Evolutionary conservation across 148 eudicot species (phyloP).

Genomic region (Fagopyrum esculentum): DNA sequence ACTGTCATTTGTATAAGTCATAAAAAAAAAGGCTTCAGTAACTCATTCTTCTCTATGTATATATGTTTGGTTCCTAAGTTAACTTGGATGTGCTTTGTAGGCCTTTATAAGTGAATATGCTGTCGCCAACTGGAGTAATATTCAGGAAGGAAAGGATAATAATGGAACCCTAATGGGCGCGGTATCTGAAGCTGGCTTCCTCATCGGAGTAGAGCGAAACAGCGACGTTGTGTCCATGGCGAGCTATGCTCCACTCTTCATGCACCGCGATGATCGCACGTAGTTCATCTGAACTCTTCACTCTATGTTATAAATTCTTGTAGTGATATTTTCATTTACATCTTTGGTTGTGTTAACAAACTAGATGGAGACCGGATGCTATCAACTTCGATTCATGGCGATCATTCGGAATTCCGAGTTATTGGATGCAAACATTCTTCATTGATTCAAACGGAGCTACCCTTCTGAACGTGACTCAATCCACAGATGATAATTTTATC

Average conservation of each 20-base stretch:
- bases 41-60: too few relatives aligned
- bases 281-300: neutral
- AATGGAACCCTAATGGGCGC: too few relatives aligned
- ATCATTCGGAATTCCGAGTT: neutral
- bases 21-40: too few relatives aligned
- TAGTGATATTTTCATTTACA: neutral
- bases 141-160: too few relatives aligned
- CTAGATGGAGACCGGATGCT: neutral
- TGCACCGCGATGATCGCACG: neutral
- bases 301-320: too few relatives aligned
- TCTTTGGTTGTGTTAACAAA: neutral
- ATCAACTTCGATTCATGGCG: neutral
- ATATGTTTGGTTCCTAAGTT: too few relatives aligned
- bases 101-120: too few relatives aligned
- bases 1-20: too few relatives aligned
- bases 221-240: constrained; percentile 7
- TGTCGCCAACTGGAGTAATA: too few relatives aligned
- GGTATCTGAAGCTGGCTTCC: too few relatives aligned
- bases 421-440: constrained; percentile 2
- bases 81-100: too few relatives aligned
- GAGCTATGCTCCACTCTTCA: neutral
- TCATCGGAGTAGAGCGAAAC: too few relatives aligned
- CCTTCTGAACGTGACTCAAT: neutral
- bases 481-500: neutral
- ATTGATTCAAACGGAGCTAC: neutral